Evolutionary conservation across 1,139 yeast species (phyloP).

Genomic region (Suhomyces ambrosiae): DNA sequence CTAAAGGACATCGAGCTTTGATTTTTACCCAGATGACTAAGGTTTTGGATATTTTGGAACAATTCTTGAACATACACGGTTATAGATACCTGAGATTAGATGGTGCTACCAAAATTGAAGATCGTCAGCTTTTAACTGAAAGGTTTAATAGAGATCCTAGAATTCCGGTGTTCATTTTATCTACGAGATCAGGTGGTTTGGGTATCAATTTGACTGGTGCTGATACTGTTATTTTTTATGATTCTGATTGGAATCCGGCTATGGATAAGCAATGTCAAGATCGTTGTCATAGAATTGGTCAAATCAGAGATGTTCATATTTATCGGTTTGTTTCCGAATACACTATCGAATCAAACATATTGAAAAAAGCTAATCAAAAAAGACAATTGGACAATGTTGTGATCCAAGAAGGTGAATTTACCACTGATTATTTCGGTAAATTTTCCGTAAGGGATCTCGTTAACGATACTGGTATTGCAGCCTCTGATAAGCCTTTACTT

Average conservation of each 20-base stretch:
- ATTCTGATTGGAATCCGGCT: constrained; percentile 99
- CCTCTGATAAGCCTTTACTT: constrained; percentile 42
- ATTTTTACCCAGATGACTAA: constrained; percentile 98
- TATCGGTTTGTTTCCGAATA: constrained; percentile 94
- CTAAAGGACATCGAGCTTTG: constrained; percentile 88
- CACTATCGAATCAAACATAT: constrained; percentile 93
- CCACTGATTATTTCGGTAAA: constrained; percentile 92
- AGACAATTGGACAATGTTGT: constrained; percentile 93
- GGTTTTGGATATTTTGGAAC: constrained; percentile 90
- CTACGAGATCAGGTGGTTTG: constrained; percentile 96
- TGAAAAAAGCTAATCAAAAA: constrained; percentile 94
- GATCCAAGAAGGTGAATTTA: constrained; percentile 97
- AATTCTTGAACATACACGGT: constrained; percentile 91
- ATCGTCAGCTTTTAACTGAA: constrained; percentile 91
- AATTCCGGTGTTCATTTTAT: constrained; percentile 87
- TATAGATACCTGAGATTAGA: constrained; percentile 92
- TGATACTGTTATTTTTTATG: constrained; percentile 97
- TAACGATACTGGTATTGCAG: constrained; percentile 55
- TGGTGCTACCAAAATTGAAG: constrained; percentile 97
- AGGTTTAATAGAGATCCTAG: constrained; percentile 84
- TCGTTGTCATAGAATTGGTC: constrained; percentile 98
- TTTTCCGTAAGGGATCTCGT: constrained; percentile 87
- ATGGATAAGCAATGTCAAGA: constrained; percentile 99
- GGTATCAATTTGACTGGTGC: constrained; percentile 99
- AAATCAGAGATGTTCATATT: constrained; percentile 95